Percentiles rank a stretch among this genome's conserved stretches.
These are phyloP conservation scores for Pestalotiopsis sp. DNA, from an alignment of 2,329 filamentous ascomycete species.

Conservation along the genomic window DNA sequence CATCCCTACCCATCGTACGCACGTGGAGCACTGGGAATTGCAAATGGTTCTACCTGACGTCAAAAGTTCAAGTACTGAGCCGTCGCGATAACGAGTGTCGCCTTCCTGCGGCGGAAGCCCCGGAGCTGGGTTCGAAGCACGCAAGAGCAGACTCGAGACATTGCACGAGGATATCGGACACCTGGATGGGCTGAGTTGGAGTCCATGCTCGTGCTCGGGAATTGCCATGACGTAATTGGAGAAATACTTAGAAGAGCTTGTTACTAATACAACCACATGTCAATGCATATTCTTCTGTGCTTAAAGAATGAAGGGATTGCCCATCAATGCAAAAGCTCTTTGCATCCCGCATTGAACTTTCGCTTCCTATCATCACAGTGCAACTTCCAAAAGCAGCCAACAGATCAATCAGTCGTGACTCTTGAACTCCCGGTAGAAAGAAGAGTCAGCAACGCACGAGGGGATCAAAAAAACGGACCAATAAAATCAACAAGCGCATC, in stretches of 20 bases:
- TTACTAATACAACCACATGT: neutral
- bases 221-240: constrained; percentile 5
- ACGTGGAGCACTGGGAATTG: neutral
- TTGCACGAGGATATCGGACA: neutral
- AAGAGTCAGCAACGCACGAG: no score
- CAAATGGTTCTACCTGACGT: neutral
- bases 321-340: neutral
- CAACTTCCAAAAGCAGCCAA: no score
- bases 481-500: no score
- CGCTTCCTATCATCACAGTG: no score
- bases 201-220: neutral
- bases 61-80: neutral
- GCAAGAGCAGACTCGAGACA: neutral
- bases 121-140: neutral
- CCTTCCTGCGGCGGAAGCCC: neutral
- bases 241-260: neutral
- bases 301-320: neutral
- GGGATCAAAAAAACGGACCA: no score
- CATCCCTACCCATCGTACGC: no score
- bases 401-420: no score
- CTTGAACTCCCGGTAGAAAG: no score
- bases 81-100: neutral
- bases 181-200: neutral
- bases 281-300: neutral
- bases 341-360: neutral